phyloP scores from a whole-genome alignment of 768 basidiomycete species.

The Macrocybe gigantea region DNA sequence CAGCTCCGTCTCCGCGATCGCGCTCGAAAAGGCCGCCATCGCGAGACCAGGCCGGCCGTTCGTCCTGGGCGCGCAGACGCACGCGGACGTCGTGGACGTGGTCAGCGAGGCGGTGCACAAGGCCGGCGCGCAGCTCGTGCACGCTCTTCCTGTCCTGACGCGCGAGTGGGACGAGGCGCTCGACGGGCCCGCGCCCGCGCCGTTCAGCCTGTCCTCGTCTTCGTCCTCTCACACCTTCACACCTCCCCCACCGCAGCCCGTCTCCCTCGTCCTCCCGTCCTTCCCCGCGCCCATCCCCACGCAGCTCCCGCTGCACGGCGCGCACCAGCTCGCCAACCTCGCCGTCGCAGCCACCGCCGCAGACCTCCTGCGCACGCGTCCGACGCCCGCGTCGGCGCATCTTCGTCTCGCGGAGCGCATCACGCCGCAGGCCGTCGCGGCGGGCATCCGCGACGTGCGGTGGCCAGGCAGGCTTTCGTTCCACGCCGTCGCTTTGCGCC shows the following conservation, averaged over 20 bases:
- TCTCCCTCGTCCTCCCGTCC: slow-evolving; percentile 36
- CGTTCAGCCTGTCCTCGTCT: slow-evolving; percentile 23
- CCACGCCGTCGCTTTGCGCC: slow-evolving; percentile 26
- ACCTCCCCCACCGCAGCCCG: slow-evolving; percentile 33
- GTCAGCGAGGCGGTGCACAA: slow-evolving; percentile 36
- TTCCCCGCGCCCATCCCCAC: slow-evolving; percentile 41
- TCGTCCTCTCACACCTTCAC: slow-evolving; percentile 16
- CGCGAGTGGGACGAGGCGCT: slow-evolving; percentile 26
- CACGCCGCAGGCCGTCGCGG: slow-evolving; percentile 39
- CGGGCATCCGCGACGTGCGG: slow-evolving; percentile 50
- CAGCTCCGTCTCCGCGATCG: slow-evolving; percentile 63
- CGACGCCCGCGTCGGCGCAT: slow-evolving; percentile 17
- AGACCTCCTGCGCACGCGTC: slow-evolving; percentile 44
- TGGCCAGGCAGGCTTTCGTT: slow-evolving; percentile 90
- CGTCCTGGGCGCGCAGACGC: slow-evolving; percentile 59
- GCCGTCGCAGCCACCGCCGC: slow-evolving; percentile 60
- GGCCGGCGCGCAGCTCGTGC: slow-evolving; percentile 36
- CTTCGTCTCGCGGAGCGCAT: slow-evolving; percentile 28
- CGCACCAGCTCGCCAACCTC: slow-evolving; percentile 85
- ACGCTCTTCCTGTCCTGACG: slow-evolving; percentile 27
- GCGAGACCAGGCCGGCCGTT: slow-evolving; percentile 56
- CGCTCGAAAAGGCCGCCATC: slow-evolving; percentile 81
- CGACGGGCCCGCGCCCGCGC: slow-evolving; percentile 22
- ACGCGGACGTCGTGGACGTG: slow-evolving; percentile 40
- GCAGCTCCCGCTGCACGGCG: slow-evolving; percentile 64